A percentile compares a stretch with the other conserved stretches of the same genome.
phyloP scores from a whole-genome alignment of 345 rosid genomes.

The Eucalyptus camaldulensis region DNA sequence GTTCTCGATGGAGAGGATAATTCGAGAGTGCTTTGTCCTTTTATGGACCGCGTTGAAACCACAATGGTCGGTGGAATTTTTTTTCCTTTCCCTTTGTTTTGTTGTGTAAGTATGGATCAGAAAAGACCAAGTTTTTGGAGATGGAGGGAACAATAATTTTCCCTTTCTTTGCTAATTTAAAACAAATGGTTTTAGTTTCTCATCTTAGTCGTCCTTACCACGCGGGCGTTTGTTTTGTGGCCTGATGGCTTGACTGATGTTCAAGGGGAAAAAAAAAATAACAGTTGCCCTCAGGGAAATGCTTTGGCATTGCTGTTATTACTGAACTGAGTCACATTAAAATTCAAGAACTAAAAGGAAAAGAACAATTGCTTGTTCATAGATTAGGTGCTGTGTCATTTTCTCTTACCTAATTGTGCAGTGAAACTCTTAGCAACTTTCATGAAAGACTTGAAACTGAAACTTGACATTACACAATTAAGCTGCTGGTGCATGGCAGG shows the following conservation, averaged over 20 bases:
- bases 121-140: neutral
- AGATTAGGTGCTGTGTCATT: neutral
- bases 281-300: neutral
- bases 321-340: neutral
- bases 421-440: neutral
- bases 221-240: neutral
- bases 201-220: neutral
- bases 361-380: neutral
- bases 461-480: neutral
- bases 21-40: neutral
- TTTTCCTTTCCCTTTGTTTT: too few species aligned
- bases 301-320: neutral
- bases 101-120: neutral
- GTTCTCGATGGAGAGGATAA: rapidly evolving
- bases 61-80: neutral
- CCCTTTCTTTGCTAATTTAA: neutral
- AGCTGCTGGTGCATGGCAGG: neutral
- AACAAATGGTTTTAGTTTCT: neutral
- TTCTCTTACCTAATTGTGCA: neutral
- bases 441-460: neutral
- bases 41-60: neutral
- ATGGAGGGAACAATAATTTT: neutral
- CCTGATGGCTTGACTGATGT: neutral
- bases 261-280: neutral
- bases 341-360: neutral